Evolutionary conservation across 139 green algal genomes (phyloP), one percentile per base, ranked within the genome.

Genomic region (Chlamydomonas incerta): DNA sequence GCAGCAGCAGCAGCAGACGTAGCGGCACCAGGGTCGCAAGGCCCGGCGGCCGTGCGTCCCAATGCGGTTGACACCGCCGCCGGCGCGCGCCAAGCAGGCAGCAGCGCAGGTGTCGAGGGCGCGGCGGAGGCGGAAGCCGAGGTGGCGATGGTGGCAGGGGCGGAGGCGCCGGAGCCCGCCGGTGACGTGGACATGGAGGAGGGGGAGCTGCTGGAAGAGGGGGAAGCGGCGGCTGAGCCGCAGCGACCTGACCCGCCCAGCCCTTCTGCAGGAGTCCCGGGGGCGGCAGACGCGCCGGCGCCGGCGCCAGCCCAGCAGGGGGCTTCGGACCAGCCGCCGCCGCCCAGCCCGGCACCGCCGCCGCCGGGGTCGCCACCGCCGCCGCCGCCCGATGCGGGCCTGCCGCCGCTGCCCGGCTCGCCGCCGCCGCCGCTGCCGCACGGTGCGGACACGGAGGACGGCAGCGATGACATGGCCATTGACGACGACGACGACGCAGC

Each of bases 111-210:
- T n/a, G n/a, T n/a, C n/a, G n/a, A n/a, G n/a, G n/a, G n/a, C n/a
- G n/a, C n/a, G n/a, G n/a, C n/a, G n/a, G n/a, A n/a, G n/a, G n/a
- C n/a, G n/a, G n/a, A n/a, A n/a, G n/a, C n/a, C n/a, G n/a, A n/a
- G n/a, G n/a, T n/a, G n/a, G n/a, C n/a, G n/a, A n/a, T n/a, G n/a
- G n/a, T n/a, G n/a, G 60, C 18, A 55, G 4, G 31, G 31, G 21
- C 17, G 69, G 46, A 11, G 31, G 66, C 0, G 35, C n/a, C 29
- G 71, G 47, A 37, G 8, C 14, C 23, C 28, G n/a, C 33, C 13
- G 57, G 3, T 2, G 83, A 41, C 28, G 83, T 63, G 34, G 83
- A 88, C 13, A 65, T 83, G 72, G 82, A 88, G 72, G 82, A 88
- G 24, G 82, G 72, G 34, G 72, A 83, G 62, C 34, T 83, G 60